A percentile compares a stretch with the other conserved stretches of the same genome.
These are phyloP conservation scores for Lathyrus oleraceus DNA, from an alignment of 306 rosid species.

Conservation along the genomic window DNA sequence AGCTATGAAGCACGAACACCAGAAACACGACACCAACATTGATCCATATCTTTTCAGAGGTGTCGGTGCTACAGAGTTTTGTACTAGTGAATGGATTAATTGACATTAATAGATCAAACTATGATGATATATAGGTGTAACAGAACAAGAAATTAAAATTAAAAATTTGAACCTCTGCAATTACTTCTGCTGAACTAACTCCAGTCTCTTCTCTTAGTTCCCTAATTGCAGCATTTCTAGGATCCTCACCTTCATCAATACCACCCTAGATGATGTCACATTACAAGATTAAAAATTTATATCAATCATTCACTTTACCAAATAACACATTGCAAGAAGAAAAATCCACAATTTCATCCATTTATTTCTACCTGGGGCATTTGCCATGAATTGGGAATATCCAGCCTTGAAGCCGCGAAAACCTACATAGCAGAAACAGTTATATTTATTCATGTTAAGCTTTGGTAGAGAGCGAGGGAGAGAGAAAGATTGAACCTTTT, in stretches of 20 bases:
- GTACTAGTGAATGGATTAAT: background rate
- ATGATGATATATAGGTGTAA: conserved; percentile 9
- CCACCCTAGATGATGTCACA: conserved; percentile 61
- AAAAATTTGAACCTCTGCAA: conserved; percentile 61
- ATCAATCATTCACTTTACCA: background rate
- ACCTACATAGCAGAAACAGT: conserved; percentile 25
- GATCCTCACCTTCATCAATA: conserved; percentile 86
- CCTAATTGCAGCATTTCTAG: conserved; percentile 71
- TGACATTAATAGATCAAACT: conserved; percentile 10
- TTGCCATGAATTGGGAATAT: conserved; percentile 81
- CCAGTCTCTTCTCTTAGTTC: conserved; percentile 92
- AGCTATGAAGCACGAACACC: too few relatives aligned
- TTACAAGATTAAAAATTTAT: background rate
- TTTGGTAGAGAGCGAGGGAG: background rate
- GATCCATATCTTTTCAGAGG: too few relatives aligned
- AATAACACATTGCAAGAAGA: background rate
- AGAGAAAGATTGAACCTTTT: conserved; percentile 46
- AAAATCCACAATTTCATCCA: background rate
- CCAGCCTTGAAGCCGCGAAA: conserved; percentile 80
- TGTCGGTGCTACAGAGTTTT: too few relatives aligned
- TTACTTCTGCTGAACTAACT: conserved; percentile 75
- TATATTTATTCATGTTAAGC: background rate
- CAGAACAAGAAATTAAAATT: background rate
- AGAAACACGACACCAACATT: too few relatives aligned
- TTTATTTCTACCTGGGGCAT: conserved; percentile 76